Evolutionary conservation across 805 yeast genomes (phyloP).

Genomic region (Cyberlindnera sargentensis): DNA sequence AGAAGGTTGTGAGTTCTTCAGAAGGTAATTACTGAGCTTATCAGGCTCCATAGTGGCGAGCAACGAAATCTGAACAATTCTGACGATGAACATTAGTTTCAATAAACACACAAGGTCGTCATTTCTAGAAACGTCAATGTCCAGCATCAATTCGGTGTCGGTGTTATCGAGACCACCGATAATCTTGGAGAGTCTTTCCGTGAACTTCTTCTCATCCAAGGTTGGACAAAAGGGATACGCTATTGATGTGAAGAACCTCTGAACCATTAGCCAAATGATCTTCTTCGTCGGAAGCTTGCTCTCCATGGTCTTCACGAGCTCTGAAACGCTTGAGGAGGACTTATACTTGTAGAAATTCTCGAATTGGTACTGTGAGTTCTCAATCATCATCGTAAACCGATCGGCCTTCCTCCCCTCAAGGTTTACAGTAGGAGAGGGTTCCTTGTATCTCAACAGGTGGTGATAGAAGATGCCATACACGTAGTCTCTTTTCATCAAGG

Average conservation of each 20-base stretch:
- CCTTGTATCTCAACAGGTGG: conserved; percentile 9
- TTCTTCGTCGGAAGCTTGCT: conserved; percentile 44
- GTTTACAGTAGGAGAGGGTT: conserved; percentile 1
- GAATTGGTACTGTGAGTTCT: conserved; percentile 13
- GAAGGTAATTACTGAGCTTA: conserved; percentile 6
- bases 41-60: conserved; percentile 9
- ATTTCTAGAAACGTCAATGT: conserved; percentile 15
- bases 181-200: conserved; percentile 31
- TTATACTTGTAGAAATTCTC: conserved; percentile 16
- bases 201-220: conserved; percentile 46
- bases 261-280: conserved; percentile 49
- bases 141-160: conserved; percentile 23
- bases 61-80: conserved; percentile 16
- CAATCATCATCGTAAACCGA: conserved; percentile 10
- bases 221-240: conserved; percentile 54
- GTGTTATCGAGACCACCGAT: conserved; percentile 33
- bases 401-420: conserved; percentile 1
- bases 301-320: conserved; percentile 23
- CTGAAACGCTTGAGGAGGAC: conserved; percentile 8
- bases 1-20: conserved; percentile 8
- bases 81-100: conserved; percentile 12
- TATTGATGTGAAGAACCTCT: conserved; percentile 39
- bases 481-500: conserved; percentile 16
- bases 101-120: conserved; percentile 9
- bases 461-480: conserved; percentile 10